Percentiles rank a stretch among this genome's conserved stretches.
Conservation (phyloP, 257 asterid genomes). For the Solanum medicagineum region DNA sequence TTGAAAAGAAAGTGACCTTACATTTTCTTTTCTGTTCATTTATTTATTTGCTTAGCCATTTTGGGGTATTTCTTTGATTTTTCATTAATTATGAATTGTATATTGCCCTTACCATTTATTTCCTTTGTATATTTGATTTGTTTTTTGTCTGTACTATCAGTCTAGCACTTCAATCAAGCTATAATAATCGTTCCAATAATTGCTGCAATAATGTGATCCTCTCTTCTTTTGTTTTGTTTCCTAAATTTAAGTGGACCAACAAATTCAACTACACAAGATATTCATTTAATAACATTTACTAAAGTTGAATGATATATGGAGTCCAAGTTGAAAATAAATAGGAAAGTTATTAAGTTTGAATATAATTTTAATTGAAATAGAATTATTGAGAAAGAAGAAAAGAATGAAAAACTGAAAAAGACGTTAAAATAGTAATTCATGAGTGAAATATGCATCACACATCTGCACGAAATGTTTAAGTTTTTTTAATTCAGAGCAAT, state of each 20-base stretch:
- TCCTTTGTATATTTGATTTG: not conserved
- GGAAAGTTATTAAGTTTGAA: not conserved
- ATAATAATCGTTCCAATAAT: not conserved
- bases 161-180: not conserved
- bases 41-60: not conserved
- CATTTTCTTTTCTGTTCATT: not conserved
- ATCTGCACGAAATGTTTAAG: too few relatives aligned
- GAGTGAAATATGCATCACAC: too few relatives aligned
- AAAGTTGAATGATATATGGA: not conserved
- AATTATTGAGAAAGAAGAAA: too few relatives aligned
- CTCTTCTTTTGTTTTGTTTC: not conserved
- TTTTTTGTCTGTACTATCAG: not conserved
- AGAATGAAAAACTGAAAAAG: too few relatives aligned
- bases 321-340: not conserved
- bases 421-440: too few relatives aligned
- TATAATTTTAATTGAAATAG: not conserved
- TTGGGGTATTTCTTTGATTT: not conserved
- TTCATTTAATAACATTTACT: not conserved
- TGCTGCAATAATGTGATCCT: not conserved
- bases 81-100: not conserved
- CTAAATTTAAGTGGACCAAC: not conserved
- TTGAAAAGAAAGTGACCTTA: not conserved
- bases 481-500: too few relatives aligned
- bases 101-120: not conserved
- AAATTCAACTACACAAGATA: not conserved